Conservation (phyloP, 805 yeast species). For the Saccharomycopsis amapae region DNA sequence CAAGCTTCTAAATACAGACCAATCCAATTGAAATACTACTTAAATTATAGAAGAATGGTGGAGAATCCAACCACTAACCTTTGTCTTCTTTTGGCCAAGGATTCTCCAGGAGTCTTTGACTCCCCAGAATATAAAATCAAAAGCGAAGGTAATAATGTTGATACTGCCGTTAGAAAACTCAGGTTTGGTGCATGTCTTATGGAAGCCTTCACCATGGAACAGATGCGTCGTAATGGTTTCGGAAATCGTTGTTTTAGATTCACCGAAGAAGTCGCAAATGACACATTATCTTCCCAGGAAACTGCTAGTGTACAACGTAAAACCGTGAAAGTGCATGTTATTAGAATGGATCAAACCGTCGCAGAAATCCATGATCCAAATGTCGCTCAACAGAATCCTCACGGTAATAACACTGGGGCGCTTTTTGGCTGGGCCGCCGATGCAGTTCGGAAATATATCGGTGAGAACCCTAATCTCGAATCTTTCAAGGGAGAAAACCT, state of each 20-base stretch:
- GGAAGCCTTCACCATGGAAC: slow-evolving; percentile 90
- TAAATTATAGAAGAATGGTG: slow-evolving; percentile 48
- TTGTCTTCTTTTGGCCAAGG: slow-evolving; percentile 68
- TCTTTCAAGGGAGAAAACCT: neutral
- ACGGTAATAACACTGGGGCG: slow-evolving; percentile 68
- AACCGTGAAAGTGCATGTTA: slow-evolving; percentile 71
- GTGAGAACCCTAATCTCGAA: slow-evolving; percentile 12
- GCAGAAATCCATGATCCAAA: slow-evolving; percentile 71
- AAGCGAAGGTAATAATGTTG: slow-evolving; percentile 57
- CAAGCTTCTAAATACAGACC: slow-evolving; percentile 12
- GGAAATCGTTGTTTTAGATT: slow-evolving; percentile 75
- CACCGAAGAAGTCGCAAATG: slow-evolving; percentile 49
- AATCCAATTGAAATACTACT: slow-evolving; percentile 25
- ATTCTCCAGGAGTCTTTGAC: slow-evolving; percentile 66
- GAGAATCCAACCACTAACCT: slow-evolving; percentile 76
- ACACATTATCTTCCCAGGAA: slow-evolving; percentile 46
- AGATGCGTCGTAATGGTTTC: slow-evolving; percentile 70
- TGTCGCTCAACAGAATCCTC: slow-evolving; percentile 76
- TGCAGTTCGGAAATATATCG: slow-evolving; percentile 49
- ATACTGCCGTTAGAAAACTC: slow-evolving; percentile 64
- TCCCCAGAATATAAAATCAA: slow-evolving; percentile 45
- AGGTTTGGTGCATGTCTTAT: slow-evolving; percentile 79
- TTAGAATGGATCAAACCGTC: slow-evolving; percentile 59
- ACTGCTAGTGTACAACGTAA: slow-evolving; percentile 35
- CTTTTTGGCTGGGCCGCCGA: slow-evolving; percentile 74